These are phyloP conservation scores for Kappamyces sp. DNA, from an alignment of 192 early-diverging fungal species.

Conservation along the genomic window DNA sequence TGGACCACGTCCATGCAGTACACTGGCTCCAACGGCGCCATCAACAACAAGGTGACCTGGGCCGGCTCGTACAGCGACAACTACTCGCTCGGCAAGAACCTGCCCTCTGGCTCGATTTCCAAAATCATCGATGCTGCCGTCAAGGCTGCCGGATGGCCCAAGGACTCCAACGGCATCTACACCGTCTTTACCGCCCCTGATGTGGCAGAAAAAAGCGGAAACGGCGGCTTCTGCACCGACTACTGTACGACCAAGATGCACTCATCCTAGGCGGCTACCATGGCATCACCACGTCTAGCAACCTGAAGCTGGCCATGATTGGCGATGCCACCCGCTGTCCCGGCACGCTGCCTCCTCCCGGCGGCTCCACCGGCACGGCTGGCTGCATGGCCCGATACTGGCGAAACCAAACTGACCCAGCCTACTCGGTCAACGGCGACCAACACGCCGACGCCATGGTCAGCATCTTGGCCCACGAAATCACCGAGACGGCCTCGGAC, in stretches of 20 bases:
- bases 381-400: slow-evolving; percentile 15
- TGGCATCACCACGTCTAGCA: background rate
- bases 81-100: slow-evolving; percentile 12
- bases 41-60: slow-evolving; percentile 6
- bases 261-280: slow-evolving; percentile 1
- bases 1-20: slow-evolving; percentile 8
- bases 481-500: slow-evolving; percentile 13
- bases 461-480: slow-evolving; percentile 12
- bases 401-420: slow-evolving; percentile 13
- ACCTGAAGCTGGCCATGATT: slow-evolving; percentile 9
- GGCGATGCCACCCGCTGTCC: slow-evolving; percentile 16
- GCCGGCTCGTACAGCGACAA: slow-evolving; percentile 10
- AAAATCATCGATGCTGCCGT: slow-evolving; percentile 14
- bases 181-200: slow-evolving; percentile 3
- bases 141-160: slow-evolving; percentile 3
- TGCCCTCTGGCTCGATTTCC: background rate
- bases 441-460: slow-evolving; percentile 8
- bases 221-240: slow-evolving; percentile 16
- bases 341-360: slow-evolving; percentile 12
- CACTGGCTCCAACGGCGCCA: slow-evolving; percentile 6
- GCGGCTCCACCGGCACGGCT: slow-evolving; percentile 5
- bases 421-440: slow-evolving; percentile 13
- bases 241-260: background rate
- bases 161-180: slow-evolving; percentile 14
- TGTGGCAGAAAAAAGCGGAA: slow-evolving; percentile 4